Percentiles rank a stretch among this genome's conserved stretches.
phyloP scores from a whole-genome alignment of 495 filamentous ascomycete species.

The Talaromyces proteolyticus region DNA sequence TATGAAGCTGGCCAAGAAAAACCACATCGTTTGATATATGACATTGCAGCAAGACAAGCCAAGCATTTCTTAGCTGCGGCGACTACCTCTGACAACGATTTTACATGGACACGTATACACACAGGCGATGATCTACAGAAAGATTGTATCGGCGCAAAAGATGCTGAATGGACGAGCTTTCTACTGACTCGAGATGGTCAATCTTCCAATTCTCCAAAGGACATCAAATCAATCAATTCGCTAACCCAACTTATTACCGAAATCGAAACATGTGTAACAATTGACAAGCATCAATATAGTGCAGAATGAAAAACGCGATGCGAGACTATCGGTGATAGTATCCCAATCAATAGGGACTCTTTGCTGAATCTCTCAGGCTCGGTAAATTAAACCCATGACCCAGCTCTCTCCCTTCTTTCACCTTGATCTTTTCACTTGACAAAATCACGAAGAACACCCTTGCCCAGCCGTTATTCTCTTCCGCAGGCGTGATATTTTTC shows the following conservation, averaged over 20 bases:
- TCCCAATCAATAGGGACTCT: neutral
- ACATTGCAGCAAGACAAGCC: slow-evolving; percentile 44
- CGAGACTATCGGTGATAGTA: neutral
- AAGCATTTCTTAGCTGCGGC: neutral
- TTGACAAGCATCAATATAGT: neutral
- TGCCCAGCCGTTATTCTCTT: slow-evolving; percentile 29
- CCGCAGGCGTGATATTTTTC: slow-evolving; percentile 3
- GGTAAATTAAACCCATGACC: neutral
- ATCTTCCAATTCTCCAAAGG: slow-evolving; percentile 5
- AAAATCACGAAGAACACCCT: slow-evolving; percentile 53
- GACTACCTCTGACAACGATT: neutral
- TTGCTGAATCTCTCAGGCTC: neutral
- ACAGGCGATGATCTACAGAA: slow-evolving; percentile 63
- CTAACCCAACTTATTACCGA: slow-evolving; percentile 9
- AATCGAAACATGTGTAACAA: neutral
- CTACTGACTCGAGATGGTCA: slow-evolving; percentile 35
- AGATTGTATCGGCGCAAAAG: slow-evolving; percentile 53
- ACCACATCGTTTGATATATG: slow-evolving; percentile 57
- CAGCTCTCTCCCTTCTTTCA: neutral
- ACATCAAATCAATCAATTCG: slow-evolving; percentile 17
- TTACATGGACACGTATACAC: slow-evolving; percentile 48
- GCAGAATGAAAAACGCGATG: neutral
- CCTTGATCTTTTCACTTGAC: slow-evolving; percentile 2
- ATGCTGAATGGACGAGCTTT: slow-evolving; percentile 60
- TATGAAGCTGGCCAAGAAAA: slow-evolving; percentile 71